Base-by-base conservation (phyloP, 495 filamentous ascomycete genomes). In the Penicillium pancosmium region DNA sequence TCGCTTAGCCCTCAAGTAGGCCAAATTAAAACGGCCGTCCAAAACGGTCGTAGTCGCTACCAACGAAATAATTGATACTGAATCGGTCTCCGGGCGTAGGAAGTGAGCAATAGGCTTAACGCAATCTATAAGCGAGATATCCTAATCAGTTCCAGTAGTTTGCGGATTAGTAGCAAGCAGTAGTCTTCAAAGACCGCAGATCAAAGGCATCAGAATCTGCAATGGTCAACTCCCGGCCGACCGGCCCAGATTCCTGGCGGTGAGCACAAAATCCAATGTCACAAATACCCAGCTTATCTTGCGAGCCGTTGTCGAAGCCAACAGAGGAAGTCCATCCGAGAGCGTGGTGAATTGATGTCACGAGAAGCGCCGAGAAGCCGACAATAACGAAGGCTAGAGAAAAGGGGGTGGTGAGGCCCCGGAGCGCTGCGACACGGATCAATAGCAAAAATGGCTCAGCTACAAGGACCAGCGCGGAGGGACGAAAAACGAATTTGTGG, bases 401-500 rank as follows among this genome's bases (percentile, higher is more conserved):
- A 35, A 70, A 47, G 10, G 70, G 63, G 16, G 50, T 38, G 31
- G 50, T 16, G 50, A 18, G 40, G 50, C 33, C 25, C 31, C 34
- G 52, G 52, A 54, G 52, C 18, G 44, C 35, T 34, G 36, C 25
- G 52, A 44, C 23, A 36, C 35, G 35, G 52, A 31, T 44, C 52
- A 54, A 54, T 54, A 54, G 52, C 52, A 43, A 54, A 54, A 54
- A 25, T 54, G 38, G 0, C 52, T 54, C 52, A 44, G 18, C 52
- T 54, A 21, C 52, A 54, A 12, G 2, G 11, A 13, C n/a, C n/a
- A n/a, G n/a, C n/a, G n/a, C n/a, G n/a, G n/a, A n/a, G n/a, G n/a
- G n/a, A n/a, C n/a, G 23, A 43, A 38, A 38, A 38, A n/a, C 36
- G n/a, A 38, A 38, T 1, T 38, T 38, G 36, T 2, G 36, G 36